Conservation (phyloP, 768 basidiomycete genomes). For the Podaxis sp. region DNA sequence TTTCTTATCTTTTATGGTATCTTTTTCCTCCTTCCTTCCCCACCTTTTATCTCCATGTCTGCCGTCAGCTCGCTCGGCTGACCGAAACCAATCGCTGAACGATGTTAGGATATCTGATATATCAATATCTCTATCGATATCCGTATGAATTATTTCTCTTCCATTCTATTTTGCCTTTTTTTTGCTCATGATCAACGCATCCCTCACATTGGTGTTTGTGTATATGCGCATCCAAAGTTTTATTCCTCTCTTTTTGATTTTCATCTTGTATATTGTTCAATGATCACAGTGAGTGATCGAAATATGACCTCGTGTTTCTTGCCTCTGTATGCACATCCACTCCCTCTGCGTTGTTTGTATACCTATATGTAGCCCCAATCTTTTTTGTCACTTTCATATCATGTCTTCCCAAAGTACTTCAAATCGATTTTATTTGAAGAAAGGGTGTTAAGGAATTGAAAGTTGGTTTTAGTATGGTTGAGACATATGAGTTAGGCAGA, state of each 20-base stretch:
- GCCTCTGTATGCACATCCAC: neutral
- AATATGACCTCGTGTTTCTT: neutral
- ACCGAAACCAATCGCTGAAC: too few species aligned
- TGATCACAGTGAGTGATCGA: neutral
- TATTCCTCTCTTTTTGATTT: neutral
- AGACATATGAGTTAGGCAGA: too few species aligned
- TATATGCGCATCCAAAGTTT: neutral
- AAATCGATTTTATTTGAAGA: neutral
- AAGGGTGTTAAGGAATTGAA: too few species aligned
- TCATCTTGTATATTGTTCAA: neutral
- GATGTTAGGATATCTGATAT: neutral
- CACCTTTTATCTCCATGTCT: neutral
- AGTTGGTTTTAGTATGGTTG: too few species aligned
- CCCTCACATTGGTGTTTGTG: neutral
- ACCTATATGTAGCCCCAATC: neutral
- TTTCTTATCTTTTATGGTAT: neutral
- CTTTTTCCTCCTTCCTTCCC: neutral
- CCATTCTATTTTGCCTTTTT: neutral
- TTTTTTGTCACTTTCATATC: neutral
- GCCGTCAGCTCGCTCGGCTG: too few species aligned
- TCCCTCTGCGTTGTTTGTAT: neutral
- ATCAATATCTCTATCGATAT: neutral
- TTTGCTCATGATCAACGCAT: neutral
- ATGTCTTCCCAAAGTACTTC: neutral
- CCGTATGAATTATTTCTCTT: neutral